phyloP scores from a whole-genome alignment of 805 yeast genomes.

The Cyberlindnera subsufficiens region DNA sequence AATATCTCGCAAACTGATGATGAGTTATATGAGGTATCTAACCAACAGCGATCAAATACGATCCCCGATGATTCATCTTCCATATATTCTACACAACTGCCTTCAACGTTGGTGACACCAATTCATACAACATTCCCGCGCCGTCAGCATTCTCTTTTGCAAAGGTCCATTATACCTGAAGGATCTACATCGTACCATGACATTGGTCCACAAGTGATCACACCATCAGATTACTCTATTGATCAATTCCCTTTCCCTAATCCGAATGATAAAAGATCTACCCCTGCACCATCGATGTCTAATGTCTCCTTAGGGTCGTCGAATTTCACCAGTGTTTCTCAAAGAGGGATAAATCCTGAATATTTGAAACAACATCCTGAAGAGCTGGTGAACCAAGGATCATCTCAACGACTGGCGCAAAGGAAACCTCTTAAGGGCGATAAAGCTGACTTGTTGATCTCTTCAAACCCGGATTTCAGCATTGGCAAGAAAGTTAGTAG shows the following conservation, averaged over 20 bases:
- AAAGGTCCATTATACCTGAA: constrained; percentile 14
- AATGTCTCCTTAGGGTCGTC: constrained; percentile 35
- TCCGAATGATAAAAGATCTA: constrained; percentile 20
- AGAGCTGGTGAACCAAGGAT: constrained; percentile 5
- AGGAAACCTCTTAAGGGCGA: no score
- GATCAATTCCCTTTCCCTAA: constrained; percentile 19
- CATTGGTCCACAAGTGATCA: background rate
- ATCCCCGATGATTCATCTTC: constrained; percentile 19
- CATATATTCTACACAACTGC: constrained; percentile 17
- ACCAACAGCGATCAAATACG: background rate
- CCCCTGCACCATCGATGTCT: constrained; percentile 27
- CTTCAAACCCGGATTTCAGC: constrained; percentile 21
- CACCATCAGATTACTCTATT: constrained; percentile 4
- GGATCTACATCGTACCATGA: background rate
- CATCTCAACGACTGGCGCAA: no score
- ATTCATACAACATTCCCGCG: constrained; percentile 9
- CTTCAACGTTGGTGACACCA: constrained; percentile 16
- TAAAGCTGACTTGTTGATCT: constrained; percentile 14
- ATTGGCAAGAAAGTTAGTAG: constrained; percentile 2
- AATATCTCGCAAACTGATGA: background rate
- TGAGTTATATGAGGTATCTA: background rate
- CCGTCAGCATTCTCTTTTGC: constrained; percentile 11
- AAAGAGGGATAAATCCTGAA: constrained; percentile 62
- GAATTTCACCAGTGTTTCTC: constrained; percentile 72
- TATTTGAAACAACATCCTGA: constrained; percentile 31